Percentiles rank a stretch among this genome's conserved stretches.
Evolutionary conservation across 768 basidiomycete genomes (phyloP).

Genomic region (Suillus subalutaceus): DNA sequence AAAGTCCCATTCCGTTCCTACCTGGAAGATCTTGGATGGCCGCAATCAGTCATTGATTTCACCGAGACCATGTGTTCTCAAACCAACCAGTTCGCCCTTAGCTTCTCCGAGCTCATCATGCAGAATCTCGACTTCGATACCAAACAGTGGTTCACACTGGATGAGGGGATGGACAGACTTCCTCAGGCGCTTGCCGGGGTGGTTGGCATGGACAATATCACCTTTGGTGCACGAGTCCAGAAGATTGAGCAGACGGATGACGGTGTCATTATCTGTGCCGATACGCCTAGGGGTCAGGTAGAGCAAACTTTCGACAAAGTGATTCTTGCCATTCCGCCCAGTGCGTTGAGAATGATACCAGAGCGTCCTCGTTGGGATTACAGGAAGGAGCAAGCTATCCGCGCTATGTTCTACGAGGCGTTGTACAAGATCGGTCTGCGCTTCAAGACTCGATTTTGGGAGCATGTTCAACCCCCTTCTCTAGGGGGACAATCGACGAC

Average conservation of each 20-base stretch:
- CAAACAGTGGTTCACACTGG: constrained; percentile 23
- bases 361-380: constrained; percentile 23
- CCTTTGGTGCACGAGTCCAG: constrained; percentile 22
- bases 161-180: constrained; percentile 24
- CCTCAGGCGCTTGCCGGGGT: constrained; percentile 23
- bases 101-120: constrained; percentile 28
- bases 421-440: constrained; percentile 39
- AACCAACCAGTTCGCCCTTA: constrained; percentile 28
- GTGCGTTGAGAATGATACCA: constrained; percentile 26
- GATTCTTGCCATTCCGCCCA: constrained; percentile 25
- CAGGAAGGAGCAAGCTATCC: constrained; percentile 24
- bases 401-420: constrained; percentile 26
- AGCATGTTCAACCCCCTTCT: constrained; percentile 27
- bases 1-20: constrained; percentile 25
- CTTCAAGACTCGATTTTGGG: constrained; percentile 41
- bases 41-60: constrained; percentile 23
- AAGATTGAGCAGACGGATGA: constrained; percentile 15
- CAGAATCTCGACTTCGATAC: constrained; percentile 27
- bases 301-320: constrained; percentile 22
- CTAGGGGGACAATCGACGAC: constrained; percentile 41
- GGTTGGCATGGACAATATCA: constrained; percentile 23
- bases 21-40: constrained; percentile 17
- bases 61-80: constrained; percentile 26
- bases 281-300: not conserved
- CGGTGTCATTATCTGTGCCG: constrained; percentile 14